Percentiles rank a stretch among this genome's conserved stretches.
Conservation (phyloP, 148 eudicot genomes). For the Vaccinium corymbosum region DNA sequence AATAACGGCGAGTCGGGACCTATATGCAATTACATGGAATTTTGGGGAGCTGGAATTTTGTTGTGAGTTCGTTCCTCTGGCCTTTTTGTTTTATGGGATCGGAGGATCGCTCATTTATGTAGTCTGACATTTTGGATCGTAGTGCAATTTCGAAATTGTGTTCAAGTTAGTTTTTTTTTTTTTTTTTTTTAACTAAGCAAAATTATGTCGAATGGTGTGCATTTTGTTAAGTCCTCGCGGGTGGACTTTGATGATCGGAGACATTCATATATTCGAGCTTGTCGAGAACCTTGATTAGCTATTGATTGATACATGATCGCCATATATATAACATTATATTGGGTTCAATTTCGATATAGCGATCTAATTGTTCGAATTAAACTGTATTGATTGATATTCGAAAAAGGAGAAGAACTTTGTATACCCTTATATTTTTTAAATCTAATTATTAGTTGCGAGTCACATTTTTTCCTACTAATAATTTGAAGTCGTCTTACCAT, state of each 20-base stretch:
- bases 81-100: background rate
- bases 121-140: background rate
- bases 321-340: background rate
- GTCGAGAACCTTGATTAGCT: background rate
- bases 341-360: background rate
- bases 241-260: background rate
- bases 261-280: background rate
- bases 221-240: background rate
- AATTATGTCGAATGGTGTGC: background rate
- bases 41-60: conserved; percentile 4
- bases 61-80: background rate
- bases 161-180: background rate
- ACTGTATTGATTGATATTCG: background rate
- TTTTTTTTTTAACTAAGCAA: no score
- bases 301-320: background rate
- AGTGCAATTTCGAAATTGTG: background rate
- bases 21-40: conserved; percentile 9
- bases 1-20: background rate
- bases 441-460: no score
- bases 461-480: background rate
- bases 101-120: conserved; percentile 7
- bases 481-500: background rate
- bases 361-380: background rate
- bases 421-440: no score
- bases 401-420: background rate